Percentiles rank a stretch among this genome's conserved stretches.
Evolutionary conservation across 2,329 filamentous ascomycete species (phyloP).

Genomic region (Neonectria ditissima): DNA sequence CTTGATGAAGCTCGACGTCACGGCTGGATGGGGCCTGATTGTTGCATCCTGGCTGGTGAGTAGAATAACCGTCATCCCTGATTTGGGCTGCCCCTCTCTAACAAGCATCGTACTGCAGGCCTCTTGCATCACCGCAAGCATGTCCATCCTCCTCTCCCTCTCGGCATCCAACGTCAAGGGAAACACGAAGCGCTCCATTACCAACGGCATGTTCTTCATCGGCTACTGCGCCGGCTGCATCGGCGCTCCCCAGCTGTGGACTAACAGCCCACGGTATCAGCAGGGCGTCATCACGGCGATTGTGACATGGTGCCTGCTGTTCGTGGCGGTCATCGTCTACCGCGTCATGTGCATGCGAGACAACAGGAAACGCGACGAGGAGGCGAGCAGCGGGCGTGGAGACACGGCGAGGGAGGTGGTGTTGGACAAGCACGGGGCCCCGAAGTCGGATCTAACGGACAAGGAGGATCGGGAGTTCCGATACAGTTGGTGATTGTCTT

Average conservation of each 20-base stretch:
- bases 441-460: conserved; percentile 23
- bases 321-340: conserved; percentile 14
- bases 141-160: conserved; percentile 55
- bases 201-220: conserved; percentile 63
- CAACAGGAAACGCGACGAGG: conserved; percentile 21
- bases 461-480: conserved; percentile 24
- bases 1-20: conserved; percentile 54
- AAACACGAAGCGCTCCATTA: conserved; percentile 61
- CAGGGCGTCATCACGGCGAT: conserved; percentile 57
- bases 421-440: conserved; percentile 21
- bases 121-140: conserved; percentile 56
- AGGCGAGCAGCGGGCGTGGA: neutral
- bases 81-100: neutral
- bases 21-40: conserved; percentile 60
- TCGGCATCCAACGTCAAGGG: conserved; percentile 60
- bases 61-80: neutral
- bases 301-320: conserved; percentile 18
- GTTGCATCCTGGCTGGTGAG: conserved; percentile 59
- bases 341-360: conserved; percentile 11
- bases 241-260: conserved; percentile 61
- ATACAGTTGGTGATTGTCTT: conserved; percentile 13
- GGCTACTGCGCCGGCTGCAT: conserved; percentile 55
- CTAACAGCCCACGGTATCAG: conserved; percentile 56
- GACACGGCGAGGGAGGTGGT: conserved; percentile 6
- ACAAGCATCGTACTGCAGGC: conserved; percentile 39